These are phyloP conservation scores for Bacterosira constricta DNA, from an alignment of 108 stramenopile species.

Conservation along the genomic window DNA sequence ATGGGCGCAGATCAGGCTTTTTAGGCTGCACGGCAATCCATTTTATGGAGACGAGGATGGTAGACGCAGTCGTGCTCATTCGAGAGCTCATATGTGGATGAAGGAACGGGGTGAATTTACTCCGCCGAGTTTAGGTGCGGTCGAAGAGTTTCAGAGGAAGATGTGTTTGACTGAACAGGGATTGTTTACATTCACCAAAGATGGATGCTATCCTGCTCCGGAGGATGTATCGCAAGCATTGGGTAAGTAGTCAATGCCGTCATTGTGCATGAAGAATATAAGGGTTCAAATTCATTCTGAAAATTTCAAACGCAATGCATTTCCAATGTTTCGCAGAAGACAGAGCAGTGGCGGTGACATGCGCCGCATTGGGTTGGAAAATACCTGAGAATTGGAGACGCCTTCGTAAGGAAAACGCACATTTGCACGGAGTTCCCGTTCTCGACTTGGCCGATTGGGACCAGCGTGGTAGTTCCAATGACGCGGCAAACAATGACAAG, in stretches of 20 bases:
- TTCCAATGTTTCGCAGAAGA: conserved; percentile 7
- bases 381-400: not conserved
- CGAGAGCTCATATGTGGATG: not conserved
- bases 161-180: not conserved
- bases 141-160: not conserved
- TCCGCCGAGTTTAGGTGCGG: not conserved
- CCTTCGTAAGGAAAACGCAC: not conserved
- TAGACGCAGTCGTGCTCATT: not conserved
- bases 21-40: not conserved
- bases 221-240: conserved; percentile 1
- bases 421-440: not conserved
- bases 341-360: conserved; percentile 7
- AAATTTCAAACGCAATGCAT: no score
- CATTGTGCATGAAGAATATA: no score
- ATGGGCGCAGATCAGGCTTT: not conserved
- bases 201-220: not conserved
- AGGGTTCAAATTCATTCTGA: no score
- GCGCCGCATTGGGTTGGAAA: not conserved
- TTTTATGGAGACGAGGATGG: not conserved
- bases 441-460: conserved; percentile 3
- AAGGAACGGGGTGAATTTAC: no score
- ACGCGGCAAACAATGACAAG: not conserved
- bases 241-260: not conserved
- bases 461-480: not conserved
- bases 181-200: not conserved